Evolutionary conservation across 2,329 filamentous ascomycete genomes (phyloP).

Genomic region (Capronia epimyces): DNA sequence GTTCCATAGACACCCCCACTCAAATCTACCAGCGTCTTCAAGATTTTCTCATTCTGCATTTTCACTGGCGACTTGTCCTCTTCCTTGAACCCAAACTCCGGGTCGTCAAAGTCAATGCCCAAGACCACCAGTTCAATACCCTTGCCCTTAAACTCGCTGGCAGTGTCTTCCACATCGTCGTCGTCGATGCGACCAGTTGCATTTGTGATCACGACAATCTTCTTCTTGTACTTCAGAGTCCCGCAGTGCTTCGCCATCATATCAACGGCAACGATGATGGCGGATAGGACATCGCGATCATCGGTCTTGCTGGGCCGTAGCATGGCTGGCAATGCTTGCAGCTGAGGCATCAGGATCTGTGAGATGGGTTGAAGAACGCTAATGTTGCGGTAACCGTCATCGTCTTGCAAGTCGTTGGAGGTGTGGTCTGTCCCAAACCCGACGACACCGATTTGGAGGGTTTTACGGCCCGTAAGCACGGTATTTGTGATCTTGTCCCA

Average conservation of each 20-base stretch:
- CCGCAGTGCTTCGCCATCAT: slow-evolving; percentile 79
- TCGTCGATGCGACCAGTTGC: slow-evolving; percentile 67
- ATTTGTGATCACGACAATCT: slow-evolving; percentile 81
- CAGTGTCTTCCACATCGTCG: slow-evolving; percentile 54
- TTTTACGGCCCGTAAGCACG: slow-evolving; percentile 68
- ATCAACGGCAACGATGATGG: slow-evolving; percentile 75
- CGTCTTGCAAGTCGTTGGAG: slow-evolving; percentile 58
- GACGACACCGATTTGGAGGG: slow-evolving; percentile 69
- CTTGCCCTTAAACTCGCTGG: slow-evolving; percentile 54
- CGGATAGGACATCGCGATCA: slow-evolving; percentile 76
- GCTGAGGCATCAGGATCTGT: slow-evolving; percentile 64
- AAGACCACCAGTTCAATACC: slow-evolving; percentile 74
- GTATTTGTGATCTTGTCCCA: slow-evolving; percentile 87
- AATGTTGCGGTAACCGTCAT: slow-evolving; percentile 75
- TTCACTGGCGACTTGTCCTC: slow-evolving; percentile 73
- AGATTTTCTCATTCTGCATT: slow-evolving; percentile 64
- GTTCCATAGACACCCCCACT: slow-evolving; percentile 73
- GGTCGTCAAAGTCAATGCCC: slow-evolving; percentile 91
- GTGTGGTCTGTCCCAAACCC: slow-evolving; percentile 77
- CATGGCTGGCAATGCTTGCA: slow-evolving; percentile 58
- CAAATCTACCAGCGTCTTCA: slow-evolving; percentile 60
- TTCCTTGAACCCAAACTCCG: slow-evolving; percentile 85
- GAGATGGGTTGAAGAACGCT: slow-evolving; percentile 59
- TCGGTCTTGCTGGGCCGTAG: slow-evolving; percentile 64
- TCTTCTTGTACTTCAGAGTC: slow-evolving; percentile 73